These are phyloP conservation scores for Ilyonectria destructans DNA, from an alignment of 2,329 filamentous ascomycete genomes.

Conservation along the genomic window DNA sequence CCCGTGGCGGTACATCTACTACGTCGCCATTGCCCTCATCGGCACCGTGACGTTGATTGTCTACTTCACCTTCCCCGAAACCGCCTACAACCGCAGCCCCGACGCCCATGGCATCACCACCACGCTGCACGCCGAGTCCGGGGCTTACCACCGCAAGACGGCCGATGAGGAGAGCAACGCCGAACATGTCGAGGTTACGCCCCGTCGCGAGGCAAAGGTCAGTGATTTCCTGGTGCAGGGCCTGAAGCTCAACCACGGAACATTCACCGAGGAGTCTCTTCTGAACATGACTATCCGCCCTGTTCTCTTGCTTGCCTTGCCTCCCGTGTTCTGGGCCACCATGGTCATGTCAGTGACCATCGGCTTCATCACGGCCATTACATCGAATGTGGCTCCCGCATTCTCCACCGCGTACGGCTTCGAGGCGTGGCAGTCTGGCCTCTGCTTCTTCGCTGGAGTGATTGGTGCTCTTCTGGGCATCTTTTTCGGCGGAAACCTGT, in stretches of 20 bases:
- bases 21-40: conserved; percentile 63
- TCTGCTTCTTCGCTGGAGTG: conserved; percentile 65
- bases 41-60: conserved; percentile 62
- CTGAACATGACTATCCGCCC: conserved; percentile 64
- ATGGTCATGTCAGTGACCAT: conserved; percentile 68
- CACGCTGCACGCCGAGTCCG: conserved; percentile 22
- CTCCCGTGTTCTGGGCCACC: conserved; percentile 68
- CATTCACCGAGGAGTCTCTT: conserved; percentile 31
- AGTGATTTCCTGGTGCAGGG: conserved; percentile 14
- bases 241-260: conserved; percentile 30
- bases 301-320: conserved; percentile 62
- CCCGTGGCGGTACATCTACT: conserved; percentile 66
- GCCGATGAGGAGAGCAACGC: conserved; percentile 26
- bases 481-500: conserved; percentile 54
- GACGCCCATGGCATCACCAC: conserved; percentile 28
- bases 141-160: conserved; percentile 24
- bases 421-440: conserved; percentile 61
- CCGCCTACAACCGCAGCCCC: conserved; percentile 59
- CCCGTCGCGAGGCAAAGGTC: conserved; percentile 13
- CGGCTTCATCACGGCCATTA: conserved; percentile 67
- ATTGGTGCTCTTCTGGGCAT: conserved; percentile 59
- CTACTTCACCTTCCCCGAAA: conserved; percentile 69
- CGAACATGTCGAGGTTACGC: conserved; percentile 20
- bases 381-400: conserved; percentile 64
- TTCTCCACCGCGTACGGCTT: conserved; percentile 58